Conservation (phyloP, 805 yeast genomes). For the Metschnikowia shivogae region DNA sequence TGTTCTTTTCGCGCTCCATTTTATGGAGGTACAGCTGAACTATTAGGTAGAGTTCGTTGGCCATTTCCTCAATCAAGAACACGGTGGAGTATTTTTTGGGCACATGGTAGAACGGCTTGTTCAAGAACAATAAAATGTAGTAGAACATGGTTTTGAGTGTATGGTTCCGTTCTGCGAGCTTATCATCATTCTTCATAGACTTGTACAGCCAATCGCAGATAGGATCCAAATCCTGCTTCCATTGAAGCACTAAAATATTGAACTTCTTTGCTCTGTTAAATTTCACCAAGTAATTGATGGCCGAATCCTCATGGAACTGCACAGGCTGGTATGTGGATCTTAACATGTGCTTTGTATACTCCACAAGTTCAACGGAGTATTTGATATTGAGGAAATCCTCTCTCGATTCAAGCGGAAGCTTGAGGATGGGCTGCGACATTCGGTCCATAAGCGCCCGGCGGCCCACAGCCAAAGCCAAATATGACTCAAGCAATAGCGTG, state of each 20-base stretch:
- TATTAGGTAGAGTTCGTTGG: conserved; percentile 14
- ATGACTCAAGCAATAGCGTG: conserved; percentile 13
- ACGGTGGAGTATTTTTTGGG: conserved; percentile 17
- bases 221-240: conserved; percentile 14
- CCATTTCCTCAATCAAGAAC: conserved; percentile 17
- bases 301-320: conserved; percentile 15
- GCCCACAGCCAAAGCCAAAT: conserved; percentile 15
- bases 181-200: conserved; percentile 11
- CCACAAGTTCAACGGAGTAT: conserved; percentile 14
- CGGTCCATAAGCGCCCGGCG: conserved; percentile 9
- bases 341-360: conserved; percentile 15
- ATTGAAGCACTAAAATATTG: conserved; percentile 16
- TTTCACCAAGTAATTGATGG: conserved; percentile 17
- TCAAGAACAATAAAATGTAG: conserved; percentile 15
- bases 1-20: conserved; percentile 7
- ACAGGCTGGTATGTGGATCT: conserved; percentile 17
- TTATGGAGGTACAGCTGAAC: conserved; percentile 10
- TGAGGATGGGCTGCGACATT: conserved; percentile 11
- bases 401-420: conserved; percentile 11
- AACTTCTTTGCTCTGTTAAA: conserved; percentile 16
- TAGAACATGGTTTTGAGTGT: conserved; percentile 15
- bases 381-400: conserved; percentile 12
- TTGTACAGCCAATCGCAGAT: conserved; percentile 16
- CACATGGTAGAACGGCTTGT: conserved; percentile 19
- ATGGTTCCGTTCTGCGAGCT: conserved; percentile 15